Base-by-base conservation (phyloP, 441 rosid genomes). In the Syzygium syzygioides region DNA sequence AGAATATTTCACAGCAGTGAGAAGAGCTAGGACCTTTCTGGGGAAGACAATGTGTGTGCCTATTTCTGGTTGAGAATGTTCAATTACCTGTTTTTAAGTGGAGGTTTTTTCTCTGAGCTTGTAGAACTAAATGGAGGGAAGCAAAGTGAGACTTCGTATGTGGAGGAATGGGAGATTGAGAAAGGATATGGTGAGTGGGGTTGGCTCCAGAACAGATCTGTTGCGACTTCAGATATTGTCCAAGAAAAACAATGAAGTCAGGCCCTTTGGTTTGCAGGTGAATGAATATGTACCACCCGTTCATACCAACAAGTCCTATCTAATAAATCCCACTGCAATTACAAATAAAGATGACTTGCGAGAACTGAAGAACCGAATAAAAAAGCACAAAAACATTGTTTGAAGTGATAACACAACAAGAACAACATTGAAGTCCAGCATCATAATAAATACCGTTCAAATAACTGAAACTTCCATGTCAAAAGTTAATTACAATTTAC, bases 121-220 rank as follows among this genome's bases (percentile, higher is more conserved):
- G 25, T 48, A 23, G 79, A 62, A 62, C 48, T 55, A 85, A 88
- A 64, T 50, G 64, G 87, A 88, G 14, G 80, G 28, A 68, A 68
- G 48, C 83, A 88, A 85, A 62, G 87, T 85, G 85, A 80, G 52
- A 54, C 88, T 90, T 92, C 37, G 14, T 34, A 68, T 34, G 14
- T 19, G 79, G 79, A 68, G 23, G 79, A 68, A 76, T 83, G 79
- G 59, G 86, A 83, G 26, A 55, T 12, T 9, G 87, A 48, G 68
- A 89, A 87, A 91, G 90, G 91, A 85, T 85, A 68, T 28, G 76
- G 87, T 14, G 28, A 48, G 84, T 60, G 83, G 88, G 92, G 92
- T 86, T 91, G 94, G 93, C 62, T 86, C 87, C 15, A 14, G 34
- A 87, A 87, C 30, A 85, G 91, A 91, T 87, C 85, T 62, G 91